A percentile compares a stretch with the other conserved stretches of the same genome.
Evolutionary conservation across 176 grass and related monocot genomes (phyloP).

Genomic region (Zoysia japonica): DNA sequence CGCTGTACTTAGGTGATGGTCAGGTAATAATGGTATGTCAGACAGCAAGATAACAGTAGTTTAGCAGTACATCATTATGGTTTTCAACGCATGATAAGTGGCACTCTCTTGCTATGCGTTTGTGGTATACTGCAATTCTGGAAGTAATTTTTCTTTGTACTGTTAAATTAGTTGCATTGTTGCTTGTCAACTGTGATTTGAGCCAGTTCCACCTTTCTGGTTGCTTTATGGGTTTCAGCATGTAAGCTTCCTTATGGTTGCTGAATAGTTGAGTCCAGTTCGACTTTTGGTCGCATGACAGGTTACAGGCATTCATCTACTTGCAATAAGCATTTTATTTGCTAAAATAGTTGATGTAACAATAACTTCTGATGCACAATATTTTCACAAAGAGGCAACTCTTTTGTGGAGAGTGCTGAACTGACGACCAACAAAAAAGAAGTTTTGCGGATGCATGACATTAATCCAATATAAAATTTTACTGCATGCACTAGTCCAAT

Average conservation of each 20-base stretch:
- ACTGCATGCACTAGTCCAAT: too few species aligned
- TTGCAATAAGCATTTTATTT: too few species aligned
- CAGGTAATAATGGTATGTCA: background rate
- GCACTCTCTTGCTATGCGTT: background rate
- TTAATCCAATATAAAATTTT: too few species aligned
- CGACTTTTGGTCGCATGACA: too few species aligned
- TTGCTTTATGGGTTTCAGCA: background rate
- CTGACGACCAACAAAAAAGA: too few species aligned
- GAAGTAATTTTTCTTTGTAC: background rate
- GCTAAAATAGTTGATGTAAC: too few species aligned
- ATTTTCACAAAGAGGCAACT: too few species aligned
- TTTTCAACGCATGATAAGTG: conserved; percentile 5
- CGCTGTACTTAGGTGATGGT: background rate
- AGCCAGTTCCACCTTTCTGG: background rate
- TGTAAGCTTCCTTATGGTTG: background rate
- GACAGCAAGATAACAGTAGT: background rate
- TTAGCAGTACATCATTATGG: background rate
- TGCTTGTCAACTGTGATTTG: background rate
- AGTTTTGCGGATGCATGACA: too few species aligned
- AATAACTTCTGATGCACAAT: too few species aligned
- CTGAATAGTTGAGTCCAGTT: too few species aligned
- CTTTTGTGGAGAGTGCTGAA: too few species aligned
- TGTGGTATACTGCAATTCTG: background rate
- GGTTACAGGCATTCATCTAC: too few species aligned
- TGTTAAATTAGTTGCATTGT: background rate